phyloP scores from a whole-genome alignment of 768 basidiomycete genomes.

The Psilocybe cyanescens region DNA sequence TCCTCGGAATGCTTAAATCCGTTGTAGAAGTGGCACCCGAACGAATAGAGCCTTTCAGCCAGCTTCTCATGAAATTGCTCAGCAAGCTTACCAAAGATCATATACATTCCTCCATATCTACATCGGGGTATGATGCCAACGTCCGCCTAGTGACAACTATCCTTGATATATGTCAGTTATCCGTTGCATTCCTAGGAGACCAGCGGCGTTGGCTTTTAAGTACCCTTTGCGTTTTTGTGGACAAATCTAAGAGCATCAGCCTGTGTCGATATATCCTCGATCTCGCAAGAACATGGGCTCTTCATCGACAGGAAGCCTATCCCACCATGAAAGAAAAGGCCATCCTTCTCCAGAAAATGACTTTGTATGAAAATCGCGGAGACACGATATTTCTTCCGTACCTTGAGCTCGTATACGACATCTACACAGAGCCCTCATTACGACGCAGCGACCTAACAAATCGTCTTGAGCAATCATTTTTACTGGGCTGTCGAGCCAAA shows the following conservation, averaged over 20 bases:
- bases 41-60: slow-evolving; percentile 79
- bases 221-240: slow-evolving; percentile 79
- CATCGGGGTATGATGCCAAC: slow-evolving; percentile 56
- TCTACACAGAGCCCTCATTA: slow-evolving; percentile 86
- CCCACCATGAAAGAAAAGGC: slow-evolving; percentile 98
- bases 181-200: slow-evolving; percentile 84
- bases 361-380: slow-evolving; percentile 75
- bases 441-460: slow-evolving; percentile 93
- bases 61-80: slow-evolving; percentile 80
- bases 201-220: slow-evolving; percentile 82
- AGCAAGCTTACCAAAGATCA: slow-evolving; percentile 90
- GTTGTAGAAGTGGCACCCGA: slow-evolving; percentile 82
- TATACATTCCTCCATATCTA: slow-evolving; percentile 54
- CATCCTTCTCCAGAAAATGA: slow-evolving; percentile 86
- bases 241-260: slow-evolving; percentile 81
- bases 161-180: slow-evolving; percentile 83
- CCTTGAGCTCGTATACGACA: slow-evolving; percentile 89
- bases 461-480: slow-evolving; percentile 90
- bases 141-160: slow-evolving; percentile 76
- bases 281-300: slow-evolving; percentile 87
- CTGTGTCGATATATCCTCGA: slow-evolving; percentile 88
- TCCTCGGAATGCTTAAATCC: slow-evolving; percentile 85
- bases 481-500: slow-evolving; percentile 86
- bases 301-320: slow-evolving; percentile 81
- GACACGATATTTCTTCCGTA: slow-evolving; percentile 84